Base-by-base conservation (phyloP, 2,329 filamentous ascomycete species). In the Colletotrichum tofieldiae region DNA sequence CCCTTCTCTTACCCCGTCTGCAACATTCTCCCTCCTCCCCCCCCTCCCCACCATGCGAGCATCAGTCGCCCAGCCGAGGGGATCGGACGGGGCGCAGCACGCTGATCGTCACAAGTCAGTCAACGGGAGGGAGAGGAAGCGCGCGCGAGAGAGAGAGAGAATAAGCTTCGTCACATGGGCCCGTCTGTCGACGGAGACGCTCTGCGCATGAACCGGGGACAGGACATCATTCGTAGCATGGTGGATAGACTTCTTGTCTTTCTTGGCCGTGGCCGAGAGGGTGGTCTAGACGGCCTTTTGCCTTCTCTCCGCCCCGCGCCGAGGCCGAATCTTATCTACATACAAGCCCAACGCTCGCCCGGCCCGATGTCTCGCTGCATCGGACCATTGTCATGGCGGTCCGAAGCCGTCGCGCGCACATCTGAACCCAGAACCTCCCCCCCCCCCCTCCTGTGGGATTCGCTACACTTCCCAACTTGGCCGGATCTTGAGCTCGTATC, bases 161-260 rank as follows among this genome's bases (percentile, higher is more conserved):
- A 32, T 55, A 45, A 65, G 43, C 43, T 58, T 59, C 14, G 37
- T 65, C 61, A 55, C 52, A 65, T 69, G 61, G 61, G 16, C 43
- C n/a, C 39, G 26, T 35, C 5, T 7, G 4, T 41, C 39, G 18
- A 41, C n/a, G 23, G 26, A 14, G 20, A 47, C 18, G 32, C 39
- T 18, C 41, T 47, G 52, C 52, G 67, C 62, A 66, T 70, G 54
- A 67, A 45, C 41, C 23, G 41, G n/a, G 35, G 35, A 41, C 32
- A 56, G 64, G 29, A 67, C 51, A 52, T 58, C n/a, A 62, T 56
- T 63, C 51, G 64, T 68, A 66, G 43, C 65, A 62, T 32, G 56
- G 51, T 63, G 58, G 56, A 58, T 61, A 37, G 52, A 54, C n/a
- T 56, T 56, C 58, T 45, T 45, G 26, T n/a, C 55, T 23, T 35